Evolutionary conservation across 306 rosid genomes (phyloP), one percentile per base, ranked within the genome.

Genomic region (Malus orientalis): DNA sequence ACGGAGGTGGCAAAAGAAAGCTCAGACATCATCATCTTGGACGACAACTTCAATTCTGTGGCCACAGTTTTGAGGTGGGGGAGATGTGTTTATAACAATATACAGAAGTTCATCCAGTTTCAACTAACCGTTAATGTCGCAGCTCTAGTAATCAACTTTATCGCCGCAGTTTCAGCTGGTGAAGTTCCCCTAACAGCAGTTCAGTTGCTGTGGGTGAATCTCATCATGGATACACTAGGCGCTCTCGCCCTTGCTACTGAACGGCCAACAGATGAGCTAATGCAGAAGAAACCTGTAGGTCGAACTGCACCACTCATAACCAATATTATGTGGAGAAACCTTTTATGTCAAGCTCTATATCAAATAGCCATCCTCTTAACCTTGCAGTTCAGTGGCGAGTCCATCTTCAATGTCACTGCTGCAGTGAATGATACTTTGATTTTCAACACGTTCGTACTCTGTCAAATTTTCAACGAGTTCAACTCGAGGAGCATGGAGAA

Each of bases 1-100:
- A 93, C 98, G 11, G 98, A 93, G 75, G 98, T 93, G 69, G 97
- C 98, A 8, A 93, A 93, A 73, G 96, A 91, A 75, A 93, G 98
- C 81, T 93, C 96, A 0, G 98, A 91, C 77, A 93, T 93, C 29
- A 93, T 93, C 30, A 93, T 91, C 74, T 85, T 93, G 78, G 97
- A 93, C 5, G 97, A 93, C 58, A 89, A 93, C 78, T 91, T 93
- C 89, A 79, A 73, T 45, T 86, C 98, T 4, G 98, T 93, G 9
- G 93, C 85, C 78, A 91, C 93, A 4, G 96, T 93, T 68, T 70
- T 93, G 84, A 82, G 91, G 70, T 93, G 98, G 98, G 97, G 97
- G 29, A 20, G 98, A 69, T 91, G 97, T 70, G 96, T 93, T 19
- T 91, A 93, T 49, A 93, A 91, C 89, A 93, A 91, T 74, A 93